Evolutionary conservation across 176 grass and related monocot species (phyloP).

Genomic region (Triticum timopheevii): DNA sequence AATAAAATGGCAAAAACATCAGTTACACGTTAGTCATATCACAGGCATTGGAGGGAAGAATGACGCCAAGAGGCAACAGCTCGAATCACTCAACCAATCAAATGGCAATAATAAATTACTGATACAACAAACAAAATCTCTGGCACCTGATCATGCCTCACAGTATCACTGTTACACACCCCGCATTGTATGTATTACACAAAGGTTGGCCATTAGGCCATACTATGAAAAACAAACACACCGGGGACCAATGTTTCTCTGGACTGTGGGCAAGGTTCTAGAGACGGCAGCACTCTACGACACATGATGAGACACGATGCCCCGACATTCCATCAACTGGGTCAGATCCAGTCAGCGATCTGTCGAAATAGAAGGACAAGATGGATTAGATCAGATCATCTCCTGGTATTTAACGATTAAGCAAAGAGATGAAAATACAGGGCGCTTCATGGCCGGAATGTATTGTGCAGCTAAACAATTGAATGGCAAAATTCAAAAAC

Average conservation of each 20-base stretch:
- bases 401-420: too few species aligned
- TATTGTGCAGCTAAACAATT: too few species aligned
- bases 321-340: not conserved
- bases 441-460: too few species aligned
- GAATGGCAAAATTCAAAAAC: not conserved
- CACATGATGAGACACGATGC: not conserved
- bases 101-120: slow-evolving; percentile 9
- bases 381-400: too few species aligned
- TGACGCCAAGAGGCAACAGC: not conserved
- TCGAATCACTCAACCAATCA: not conserved
- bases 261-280: not conserved
- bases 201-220: slow-evolving; percentile 2
- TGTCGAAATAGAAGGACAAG: not conserved
- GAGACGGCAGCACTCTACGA: not conserved
- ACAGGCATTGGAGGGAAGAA: too few species aligned
- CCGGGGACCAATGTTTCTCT: not conserved
- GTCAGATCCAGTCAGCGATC: slow-evolving; percentile 20
- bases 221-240: slow-evolving; percentile 19
- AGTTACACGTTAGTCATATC: too few species aligned
- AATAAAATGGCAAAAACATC: too few species aligned
- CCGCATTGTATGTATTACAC: slow-evolving; percentile 5
- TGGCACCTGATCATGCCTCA: slow-evolving; percentile 24
- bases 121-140: slow-evolving; percentile 46
- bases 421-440: too few species aligned
- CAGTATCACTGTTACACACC: slow-evolving; percentile 6